These are phyloP conservation scores for Ophiostoma tasmaniense DNA, from an alignment of 2,329 filamentous ascomycete species.

Conservation along the genomic window DNA sequence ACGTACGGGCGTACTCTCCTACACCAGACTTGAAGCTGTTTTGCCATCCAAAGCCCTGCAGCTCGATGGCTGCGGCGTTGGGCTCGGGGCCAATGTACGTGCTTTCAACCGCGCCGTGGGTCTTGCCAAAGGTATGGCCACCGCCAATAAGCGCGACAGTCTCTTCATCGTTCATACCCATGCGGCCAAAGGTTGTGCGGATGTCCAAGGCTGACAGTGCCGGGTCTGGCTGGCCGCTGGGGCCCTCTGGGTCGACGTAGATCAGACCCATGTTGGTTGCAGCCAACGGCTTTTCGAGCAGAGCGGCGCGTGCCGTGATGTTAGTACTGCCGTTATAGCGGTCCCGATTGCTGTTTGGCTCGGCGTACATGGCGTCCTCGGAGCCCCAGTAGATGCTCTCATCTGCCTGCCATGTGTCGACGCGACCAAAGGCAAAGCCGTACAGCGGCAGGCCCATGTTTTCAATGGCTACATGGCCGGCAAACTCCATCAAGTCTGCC, in stretches of 20 bases:
- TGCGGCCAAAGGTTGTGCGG: conserved; percentile 64
- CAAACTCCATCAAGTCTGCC: conserved; percentile 63
- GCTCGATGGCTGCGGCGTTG: conserved; percentile 52
- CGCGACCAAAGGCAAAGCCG: conserved; percentile 64
- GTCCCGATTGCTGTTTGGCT: background rate
- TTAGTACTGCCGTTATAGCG: conserved; percentile 63
- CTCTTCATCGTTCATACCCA: conserved; percentile 79
- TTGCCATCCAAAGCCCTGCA: conserved; percentile 65
- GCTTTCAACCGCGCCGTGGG: conserved; percentile 60
- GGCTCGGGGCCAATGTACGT: conserved; percentile 61
- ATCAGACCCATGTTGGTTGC: conserved; percentile 69
- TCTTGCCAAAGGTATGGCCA: conserved; percentile 74
- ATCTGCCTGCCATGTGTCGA: conserved; percentile 67
- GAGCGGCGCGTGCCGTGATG: conserved; percentile 50
- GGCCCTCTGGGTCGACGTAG: conserved; percentile 75
- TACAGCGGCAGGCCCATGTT: conserved; percentile 67
- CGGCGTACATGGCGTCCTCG: conserved; percentile 44
- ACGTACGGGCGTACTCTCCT: conserved; percentile 65
- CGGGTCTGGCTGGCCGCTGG: conserved; percentile 62
- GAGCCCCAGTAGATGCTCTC: conserved; percentile 70
- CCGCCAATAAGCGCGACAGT: conserved; percentile 72
- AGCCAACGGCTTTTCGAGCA: conserved; percentile 57
- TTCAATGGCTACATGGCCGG: conserved; percentile 70
- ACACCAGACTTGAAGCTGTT: conserved; percentile 58
- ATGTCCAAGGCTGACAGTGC: conserved; percentile 63